Evolutionary conservation across 2,329 filamentous ascomycete genomes (phyloP).

Genomic region (Penicillium decumbens): DNA sequence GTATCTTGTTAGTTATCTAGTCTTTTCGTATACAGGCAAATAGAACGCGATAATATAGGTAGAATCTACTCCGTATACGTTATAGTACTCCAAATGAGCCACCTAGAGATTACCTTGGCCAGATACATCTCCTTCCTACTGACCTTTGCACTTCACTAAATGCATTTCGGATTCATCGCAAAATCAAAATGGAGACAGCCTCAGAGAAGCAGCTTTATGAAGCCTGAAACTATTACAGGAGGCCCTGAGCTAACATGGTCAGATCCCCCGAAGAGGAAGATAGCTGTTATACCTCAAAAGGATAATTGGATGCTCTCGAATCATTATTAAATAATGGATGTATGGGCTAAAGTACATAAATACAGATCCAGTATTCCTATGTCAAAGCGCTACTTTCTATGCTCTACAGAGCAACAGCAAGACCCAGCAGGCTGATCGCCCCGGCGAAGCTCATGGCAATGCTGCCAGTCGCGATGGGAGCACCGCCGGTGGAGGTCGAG

Average conservation of each 20-base stretch:
- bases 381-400: background rate
- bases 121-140: background rate
- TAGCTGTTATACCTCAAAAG: background rate
- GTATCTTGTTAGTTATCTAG: no score
- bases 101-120: background rate
- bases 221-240: background rate
- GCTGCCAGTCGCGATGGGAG: constrained; percentile 21
- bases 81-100: background rate
- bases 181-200: constrained; percentile 28
- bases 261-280: background rate
- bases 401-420: constrained; percentile 25
- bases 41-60: no score
- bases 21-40: no score
- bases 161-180: no score
- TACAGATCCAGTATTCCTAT: background rate
- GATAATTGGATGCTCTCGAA: background rate
- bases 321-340: no score
- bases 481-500: constrained; percentile 20
- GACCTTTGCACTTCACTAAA: no score
- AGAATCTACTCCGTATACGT: background rate
- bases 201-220: constrained; percentile 36
- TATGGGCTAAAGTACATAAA: background rate
- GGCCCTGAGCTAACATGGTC: background rate
- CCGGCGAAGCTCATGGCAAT: constrained; percentile 23
- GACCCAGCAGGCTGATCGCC: constrained; percentile 23